Conservation (phyloP, 2,329 filamentous ascomycete species). For the Aaosphaeria arxii region DNA sequence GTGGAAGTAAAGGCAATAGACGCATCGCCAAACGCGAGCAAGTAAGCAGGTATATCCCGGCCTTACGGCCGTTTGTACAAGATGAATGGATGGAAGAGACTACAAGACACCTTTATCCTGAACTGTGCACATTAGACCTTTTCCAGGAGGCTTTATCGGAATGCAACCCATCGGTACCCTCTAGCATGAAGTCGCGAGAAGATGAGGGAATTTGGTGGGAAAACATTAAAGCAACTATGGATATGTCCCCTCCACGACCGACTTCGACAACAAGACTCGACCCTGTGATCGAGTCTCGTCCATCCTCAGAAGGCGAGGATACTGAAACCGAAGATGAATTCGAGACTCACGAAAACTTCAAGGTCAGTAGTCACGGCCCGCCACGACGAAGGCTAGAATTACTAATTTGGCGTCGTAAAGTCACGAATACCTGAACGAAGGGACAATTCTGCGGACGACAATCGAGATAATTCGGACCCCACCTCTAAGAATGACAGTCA, state of each 20-base stretch:
- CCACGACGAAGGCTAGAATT: background rate
- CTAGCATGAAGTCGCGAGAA: slow-evolving; percentile 15
- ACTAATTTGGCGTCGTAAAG: background rate
- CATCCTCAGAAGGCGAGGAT: slow-evolving; percentile 16
- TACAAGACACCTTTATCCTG: slow-evolving; percentile 15
- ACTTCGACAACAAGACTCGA: too few relatives aligned
- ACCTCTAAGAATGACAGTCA: too few relatives aligned
- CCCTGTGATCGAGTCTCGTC: slow-evolving; percentile 1
- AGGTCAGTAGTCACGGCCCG: slow-evolving; percentile 9
- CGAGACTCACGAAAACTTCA: slow-evolving; percentile 32
- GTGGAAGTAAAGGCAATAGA: slow-evolving; percentile 44
- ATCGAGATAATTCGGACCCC: slow-evolving; percentile 34
- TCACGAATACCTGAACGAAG: slow-evolving; percentile 3
- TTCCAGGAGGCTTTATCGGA: slow-evolving; percentile 33
- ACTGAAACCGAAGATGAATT: slow-evolving; percentile 37
- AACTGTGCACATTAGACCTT: slow-evolving; percentile 26
- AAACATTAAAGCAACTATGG: slow-evolving; percentile 12
- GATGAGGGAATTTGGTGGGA: slow-evolving; percentile 14
- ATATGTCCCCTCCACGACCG: background rate
- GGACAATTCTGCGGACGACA: background rate
- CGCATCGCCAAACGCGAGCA: slow-evolving; percentile 48
- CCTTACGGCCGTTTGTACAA: slow-evolving; percentile 54
- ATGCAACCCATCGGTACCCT: slow-evolving; percentile 23
- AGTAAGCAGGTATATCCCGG: slow-evolving; percentile 53
- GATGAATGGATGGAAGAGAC: slow-evolving; percentile 41